These are phyloP conservation scores for Neonectria neomacrospora DNA, from an alignment of 2,329 filamentous ascomycete species.

Conservation along the genomic window DNA sequence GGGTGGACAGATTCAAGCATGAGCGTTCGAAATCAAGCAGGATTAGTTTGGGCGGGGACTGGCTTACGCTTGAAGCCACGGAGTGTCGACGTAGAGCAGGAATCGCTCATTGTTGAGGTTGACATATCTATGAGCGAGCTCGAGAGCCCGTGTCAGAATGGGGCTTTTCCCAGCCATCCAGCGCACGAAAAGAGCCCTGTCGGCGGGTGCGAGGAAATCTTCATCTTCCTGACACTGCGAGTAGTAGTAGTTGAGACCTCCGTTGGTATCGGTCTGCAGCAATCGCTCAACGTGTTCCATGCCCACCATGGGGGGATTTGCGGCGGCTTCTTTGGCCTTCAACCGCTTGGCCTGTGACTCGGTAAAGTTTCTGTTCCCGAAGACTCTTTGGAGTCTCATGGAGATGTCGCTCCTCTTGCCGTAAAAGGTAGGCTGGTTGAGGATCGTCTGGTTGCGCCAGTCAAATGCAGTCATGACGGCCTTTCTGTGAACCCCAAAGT, in stretches of 20 bases:
- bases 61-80: conserved; percentile 17
- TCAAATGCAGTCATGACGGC: too few species aligned
- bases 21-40: too few species aligned
- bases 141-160: background rate
- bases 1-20: too few species aligned
- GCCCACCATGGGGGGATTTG: background rate
- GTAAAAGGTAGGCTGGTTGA: too few species aligned
- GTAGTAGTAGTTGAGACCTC: conserved; percentile 2
- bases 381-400: too few species aligned
- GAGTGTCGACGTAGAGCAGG: conserved; percentile 11
- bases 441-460: too few species aligned
- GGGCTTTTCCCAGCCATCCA: background rate
- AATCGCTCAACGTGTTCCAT: background rate
- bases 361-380: too few species aligned
- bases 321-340: too few species aligned
- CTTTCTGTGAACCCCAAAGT: too few species aligned
- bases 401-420: too few species aligned
- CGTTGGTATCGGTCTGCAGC: background rate
- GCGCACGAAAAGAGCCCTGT: background rate
- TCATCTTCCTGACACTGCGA: background rate
- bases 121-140: conserved; percentile 1
- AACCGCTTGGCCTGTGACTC: too few species aligned
- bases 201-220: background rate
- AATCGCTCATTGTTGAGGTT: conserved; percentile 4
- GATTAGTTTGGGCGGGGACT: too few species aligned